Base-by-base conservation (phyloP, 257 asterid species). In the Petunia axillaris region DNA sequence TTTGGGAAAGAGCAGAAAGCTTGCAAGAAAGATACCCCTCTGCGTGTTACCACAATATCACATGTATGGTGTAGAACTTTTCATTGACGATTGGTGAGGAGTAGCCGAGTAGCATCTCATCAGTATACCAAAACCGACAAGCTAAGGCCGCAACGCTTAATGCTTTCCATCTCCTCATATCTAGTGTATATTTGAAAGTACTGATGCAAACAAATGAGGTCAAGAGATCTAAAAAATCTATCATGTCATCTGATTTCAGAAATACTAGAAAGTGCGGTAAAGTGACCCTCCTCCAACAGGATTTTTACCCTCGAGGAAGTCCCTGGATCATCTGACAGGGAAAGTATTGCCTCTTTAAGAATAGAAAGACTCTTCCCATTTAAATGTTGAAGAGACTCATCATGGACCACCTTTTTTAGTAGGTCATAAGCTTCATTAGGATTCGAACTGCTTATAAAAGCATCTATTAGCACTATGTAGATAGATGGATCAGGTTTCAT, bases 401-500 rank as follows among this genome's bases (percentile, higher is more conserved):
- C 79, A 13, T 16, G 55, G 75, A 84, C 81, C 96, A 91, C 89
- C 88, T 82, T 90, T 79, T 83, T 85, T 54, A 88, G 74, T 46
- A 95, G 41, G 75, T 86, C 79, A 76, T 79, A 81, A 75, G 91
- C 92, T 89, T 86, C 82, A 53, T 43, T 79, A 16, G 68, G 85
- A 79, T 89, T 85, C 13, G 88, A 84, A 36, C 83, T 80, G 64
- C 88, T 89, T 81, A 88, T 79, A 87, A 88, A 91, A 60, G 97
- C 88, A 81, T 86, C 89, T 37, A 87, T 75, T 52, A 95, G 71
- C 79, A 86, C 89, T 79, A 86, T 81, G 85, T 90, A 90, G 16
- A 93, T 68, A 43, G 83, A 93, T 66, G 82, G 79, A 80, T 91
- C 99, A 50, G 97, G 93, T 62, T 83, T 75, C 93, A 92, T 87